Evolutionary conservation across 2,329 filamentous ascomycete genomes (phyloP).

Genomic region (Cladosporium phlei): DNA sequence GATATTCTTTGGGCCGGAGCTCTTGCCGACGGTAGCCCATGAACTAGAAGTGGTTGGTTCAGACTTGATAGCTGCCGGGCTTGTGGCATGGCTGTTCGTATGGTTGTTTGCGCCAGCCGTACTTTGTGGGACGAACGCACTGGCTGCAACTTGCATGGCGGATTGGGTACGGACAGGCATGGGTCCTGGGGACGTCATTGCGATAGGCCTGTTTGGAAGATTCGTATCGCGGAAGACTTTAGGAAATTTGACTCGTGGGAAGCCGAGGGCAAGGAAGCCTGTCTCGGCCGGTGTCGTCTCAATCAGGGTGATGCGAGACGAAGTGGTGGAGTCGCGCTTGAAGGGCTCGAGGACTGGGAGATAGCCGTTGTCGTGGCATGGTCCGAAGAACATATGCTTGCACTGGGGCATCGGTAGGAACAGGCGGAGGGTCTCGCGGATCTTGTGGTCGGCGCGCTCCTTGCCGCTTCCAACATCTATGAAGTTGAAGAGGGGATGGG

Average conservation of each 20-base stretch:
- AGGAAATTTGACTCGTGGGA: conserved; percentile 37
- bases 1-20: conserved; percentile 32
- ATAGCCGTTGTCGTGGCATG: conserved; percentile 45
- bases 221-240: conserved; percentile 39
- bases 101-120: background rate
- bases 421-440: conserved; percentile 43
- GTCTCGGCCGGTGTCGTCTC: conserved; percentile 40
- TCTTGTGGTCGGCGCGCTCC: conserved; percentile 44
- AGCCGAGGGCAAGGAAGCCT: conserved; percentile 40
- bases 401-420: conserved; percentile 44
- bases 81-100: conserved; percentile 12
- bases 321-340: conserved; percentile 36
- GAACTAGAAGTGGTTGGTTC: conserved; percentile 18
- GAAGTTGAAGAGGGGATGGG: conserved; percentile 44
- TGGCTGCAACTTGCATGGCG: background rate
- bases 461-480: conserved; percentile 46
- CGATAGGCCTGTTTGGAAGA: conserved; percentile 31
- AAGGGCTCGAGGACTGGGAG: conserved; percentile 43
- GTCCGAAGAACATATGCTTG: conserved; percentile 44
- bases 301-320: conserved; percentile 41
- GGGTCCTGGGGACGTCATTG: background rate
- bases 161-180: conserved; percentile 2
- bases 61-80: conserved; percentile 10
- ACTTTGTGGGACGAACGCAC: background rate
- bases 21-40: conserved; percentile 42